Conservation (phyloP, 371 early-diverging fungal species). For the Blakeslea trispora region DNA sequence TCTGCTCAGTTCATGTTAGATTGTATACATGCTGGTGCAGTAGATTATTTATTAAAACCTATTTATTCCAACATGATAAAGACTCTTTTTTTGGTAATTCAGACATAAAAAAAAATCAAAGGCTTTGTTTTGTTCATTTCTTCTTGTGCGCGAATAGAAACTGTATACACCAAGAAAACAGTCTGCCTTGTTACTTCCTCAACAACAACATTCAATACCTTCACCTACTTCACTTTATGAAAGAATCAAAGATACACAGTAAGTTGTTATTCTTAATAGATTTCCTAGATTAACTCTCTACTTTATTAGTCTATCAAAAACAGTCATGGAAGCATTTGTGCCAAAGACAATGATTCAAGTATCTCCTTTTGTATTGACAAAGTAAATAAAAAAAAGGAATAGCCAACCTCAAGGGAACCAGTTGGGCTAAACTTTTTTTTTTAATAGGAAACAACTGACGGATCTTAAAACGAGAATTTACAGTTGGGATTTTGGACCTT, state of each 20-base stretch:
- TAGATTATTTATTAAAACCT: conserved; percentile 58
- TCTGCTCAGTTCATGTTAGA: conserved; percentile 38
- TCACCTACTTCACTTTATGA: not conserved
- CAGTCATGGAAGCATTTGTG: conserved; percentile 15
- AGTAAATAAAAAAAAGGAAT: too few relatives aligned
- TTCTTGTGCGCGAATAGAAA: not conserved
- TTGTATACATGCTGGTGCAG: conserved; percentile 56
- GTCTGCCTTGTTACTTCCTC: not conserved
- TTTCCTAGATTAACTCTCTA: not conserved
- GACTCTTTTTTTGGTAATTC: conserved; percentile 57
- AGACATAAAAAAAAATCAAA: conserved; percentile 7
- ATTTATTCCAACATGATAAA: conserved; percentile 51
- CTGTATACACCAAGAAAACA: conserved; percentile 1
- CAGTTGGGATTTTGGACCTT: conserved; percentile 73
- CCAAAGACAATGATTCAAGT: not conserved
- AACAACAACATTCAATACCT: not conserved
- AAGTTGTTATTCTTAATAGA: not conserved
- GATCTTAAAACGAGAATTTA: conserved; percentile 47
- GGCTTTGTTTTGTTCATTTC: conserved; percentile 6
- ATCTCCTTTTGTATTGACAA: not conserved
- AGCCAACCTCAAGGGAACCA: too few relatives aligned
- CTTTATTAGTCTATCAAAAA: conserved; percentile 3
- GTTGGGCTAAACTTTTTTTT: too few relatives aligned
- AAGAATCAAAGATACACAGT: conserved; percentile 11
- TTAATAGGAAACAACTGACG: conserved; percentile 39